Base-by-base conservation (phyloP, 2,329 filamentous ascomycete genomes). In the Nemania abortiva region DNA sequence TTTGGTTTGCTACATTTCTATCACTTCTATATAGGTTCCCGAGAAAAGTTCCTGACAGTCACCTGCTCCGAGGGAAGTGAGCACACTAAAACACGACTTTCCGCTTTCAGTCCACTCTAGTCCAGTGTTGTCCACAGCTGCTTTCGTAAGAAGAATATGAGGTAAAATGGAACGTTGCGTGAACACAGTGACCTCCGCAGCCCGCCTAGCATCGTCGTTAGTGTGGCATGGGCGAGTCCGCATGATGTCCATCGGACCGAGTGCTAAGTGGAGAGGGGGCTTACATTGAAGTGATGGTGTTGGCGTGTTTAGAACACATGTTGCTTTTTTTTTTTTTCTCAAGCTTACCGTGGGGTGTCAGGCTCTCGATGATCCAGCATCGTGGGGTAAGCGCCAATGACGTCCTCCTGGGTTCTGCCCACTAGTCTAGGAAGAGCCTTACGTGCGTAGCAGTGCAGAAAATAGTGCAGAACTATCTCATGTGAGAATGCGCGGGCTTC, bases 211-310 rank as follows among this genome's bases (percentile, higher is more conserved):
- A 53, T 59, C 10, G 31, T 56, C n/a, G 37, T 29, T 68, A 68
- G 60, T 47, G 55, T 65, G 42, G 11, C 42, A 42, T 29, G 9
- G 42, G 42, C 15, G 31, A 60, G 60, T 29, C 61, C 60, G 55
- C 65, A 68, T 68, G 65, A 68, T 65, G 29, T 24, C 39, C 34
- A 49, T 65, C 65, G 65, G 65, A 37, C 65, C 65, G 65, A 68
- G 60, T 42, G 20, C 18, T 49, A 42, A 20, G 60, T 54, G 31
- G 45, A 58, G 54, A 59, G 47, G 4, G 27, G 29, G 56, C 22
- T 15, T 50, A 24, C 27, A 50, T 45, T 13, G 39, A 56, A 42
- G 49, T 50, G 37, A 6, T 31, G 15, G 34, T 24, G 11, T 24
- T 64, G 49, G 49, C 29, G 18, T 34, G 31, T 59, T 59, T n/a